These are phyloP conservation scores for Suhomyces kilbournensis DNA, from an alignment of 805 yeast genomes.

Conservation along the genomic window DNA sequence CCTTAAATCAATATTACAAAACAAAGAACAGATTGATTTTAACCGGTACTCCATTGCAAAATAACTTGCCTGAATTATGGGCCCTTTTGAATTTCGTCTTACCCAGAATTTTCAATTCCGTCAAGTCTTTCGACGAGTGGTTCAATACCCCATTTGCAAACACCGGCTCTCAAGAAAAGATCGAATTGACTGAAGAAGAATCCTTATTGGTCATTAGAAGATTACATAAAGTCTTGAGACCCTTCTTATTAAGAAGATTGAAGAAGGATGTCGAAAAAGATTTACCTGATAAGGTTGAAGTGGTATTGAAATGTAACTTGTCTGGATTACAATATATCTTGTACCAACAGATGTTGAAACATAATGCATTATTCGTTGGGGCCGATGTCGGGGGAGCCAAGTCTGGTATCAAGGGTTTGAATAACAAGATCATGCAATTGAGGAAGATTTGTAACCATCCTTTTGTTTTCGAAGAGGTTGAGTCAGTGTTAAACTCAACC, in stretches of 20 bases:
- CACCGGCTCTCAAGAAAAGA: slow-evolving; percentile 77
- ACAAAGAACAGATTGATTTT: slow-evolving; percentile 76
- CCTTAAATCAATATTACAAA: slow-evolving; percentile 67
- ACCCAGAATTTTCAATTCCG: slow-evolving; percentile 83
- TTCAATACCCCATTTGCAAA: slow-evolving; percentile 86
- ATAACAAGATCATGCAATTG: slow-evolving; percentile 81
- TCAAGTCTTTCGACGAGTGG: slow-evolving; percentile 86
- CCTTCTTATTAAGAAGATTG: slow-evolving; percentile 77
- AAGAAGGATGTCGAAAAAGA: slow-evolving; percentile 87
- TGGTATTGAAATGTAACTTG: slow-evolving; percentile 74
- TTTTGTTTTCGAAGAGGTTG: slow-evolving; percentile 81
- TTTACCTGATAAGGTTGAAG: slow-evolving; percentile 80
- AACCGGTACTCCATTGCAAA: slow-evolving; percentile 87
- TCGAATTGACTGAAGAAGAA: slow-evolving; percentile 84
- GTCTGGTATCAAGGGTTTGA: slow-evolving; percentile 71
- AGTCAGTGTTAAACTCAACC: slow-evolving; percentile 61
- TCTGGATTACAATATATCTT: slow-evolving; percentile 68
- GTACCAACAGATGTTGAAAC: slow-evolving; percentile 76
- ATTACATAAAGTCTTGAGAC: slow-evolving; percentile 82
- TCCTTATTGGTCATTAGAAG: slow-evolving; percentile 76
- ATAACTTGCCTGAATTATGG: slow-evolving; percentile 83
- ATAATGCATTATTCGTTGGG: slow-evolving; percentile 67
- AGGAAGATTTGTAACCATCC: slow-evolving; percentile 87
- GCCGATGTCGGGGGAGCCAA: slow-evolving; percentile 57
- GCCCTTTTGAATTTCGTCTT: slow-evolving; percentile 77